These are phyloP conservation scores for slime mould (Dictyostelium discoideum) DNA, from an alignment of 78 protist species.

Conservation along the genomic window dicty_2.7 NC_007089.4:2718001-2718500, in stretches of 20 bases:
- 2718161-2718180: too few relatives aligned
- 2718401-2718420: slow-evolving; percentile 41
- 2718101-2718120: too few relatives aligned
- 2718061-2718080: too few relatives aligned
- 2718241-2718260: not conserved
- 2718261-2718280: slow-evolving; percentile 74
- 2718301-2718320: slow-evolving; percentile 89
- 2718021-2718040: too few relatives aligned
- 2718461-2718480: slow-evolving; percentile 5
- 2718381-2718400: slow-evolving; percentile 16
- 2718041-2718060: too few relatives aligned
- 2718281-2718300: slow-evolving; percentile 93
- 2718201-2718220: too few relatives aligned
- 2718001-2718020: too few relatives aligned
- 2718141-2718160: too few relatives aligned
- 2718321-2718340: slow-evolving; percentile 84
- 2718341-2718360: slow-evolving; percentile 70
- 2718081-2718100: too few relatives aligned
- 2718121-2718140: too few relatives aligned
- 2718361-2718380: slow-evolving; percentile 46
- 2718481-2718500: slow-evolving; percentile 19
- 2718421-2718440: slow-evolving; percentile 31
- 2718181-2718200: too few relatives aligned
- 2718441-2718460: slow-evolving; percentile 50
- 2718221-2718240: too few relatives aligned